Evolutionary conservation across 164 flowering plant genomes (phyloP).

Genomic region (Umbellularia californica): DNA sequence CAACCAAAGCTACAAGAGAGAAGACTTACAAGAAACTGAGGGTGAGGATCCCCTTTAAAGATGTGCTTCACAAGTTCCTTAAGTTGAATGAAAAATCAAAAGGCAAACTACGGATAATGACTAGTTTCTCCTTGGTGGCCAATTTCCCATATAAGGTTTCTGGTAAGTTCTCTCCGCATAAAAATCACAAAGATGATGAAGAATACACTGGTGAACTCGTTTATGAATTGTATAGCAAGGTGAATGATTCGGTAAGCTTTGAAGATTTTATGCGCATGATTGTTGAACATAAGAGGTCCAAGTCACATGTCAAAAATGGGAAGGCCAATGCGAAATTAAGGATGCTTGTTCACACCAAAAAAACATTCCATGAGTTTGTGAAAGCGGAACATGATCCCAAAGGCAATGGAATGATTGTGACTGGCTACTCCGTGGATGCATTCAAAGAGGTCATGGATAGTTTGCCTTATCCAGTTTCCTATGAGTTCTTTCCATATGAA

Average conservation of each 20-base stretch:
- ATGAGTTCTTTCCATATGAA: neutral
- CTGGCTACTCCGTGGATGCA: conserved; percentile 26
- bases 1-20: neutral
- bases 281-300: conserved; percentile 28
- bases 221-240: neutral
- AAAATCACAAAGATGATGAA: neutral
- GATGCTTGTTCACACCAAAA: conserved; percentile 32
- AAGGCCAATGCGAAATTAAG: conserved; percentile 21
- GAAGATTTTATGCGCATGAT: conserved; percentile 1
- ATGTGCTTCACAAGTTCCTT: neutral
- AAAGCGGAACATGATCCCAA: conserved; percentile 10
- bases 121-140: neutral
- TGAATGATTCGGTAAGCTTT: neutral
- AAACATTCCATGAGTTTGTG: conserved; percentile 30
- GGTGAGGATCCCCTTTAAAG: too few species aligned
- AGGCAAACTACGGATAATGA: neutral
- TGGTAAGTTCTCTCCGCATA: neutral
- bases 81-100: neutral
- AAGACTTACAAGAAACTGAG: neutral
- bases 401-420: neutral
- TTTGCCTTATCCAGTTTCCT: neutral
- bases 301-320: conserved; percentile 21
- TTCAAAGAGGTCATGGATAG: neutral
- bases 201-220: neutral
- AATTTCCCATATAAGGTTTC: neutral